phyloP scores from a whole-genome alignment of 2,329 filamentous ascomycete species.

The Alternaria gaisen region DNA sequence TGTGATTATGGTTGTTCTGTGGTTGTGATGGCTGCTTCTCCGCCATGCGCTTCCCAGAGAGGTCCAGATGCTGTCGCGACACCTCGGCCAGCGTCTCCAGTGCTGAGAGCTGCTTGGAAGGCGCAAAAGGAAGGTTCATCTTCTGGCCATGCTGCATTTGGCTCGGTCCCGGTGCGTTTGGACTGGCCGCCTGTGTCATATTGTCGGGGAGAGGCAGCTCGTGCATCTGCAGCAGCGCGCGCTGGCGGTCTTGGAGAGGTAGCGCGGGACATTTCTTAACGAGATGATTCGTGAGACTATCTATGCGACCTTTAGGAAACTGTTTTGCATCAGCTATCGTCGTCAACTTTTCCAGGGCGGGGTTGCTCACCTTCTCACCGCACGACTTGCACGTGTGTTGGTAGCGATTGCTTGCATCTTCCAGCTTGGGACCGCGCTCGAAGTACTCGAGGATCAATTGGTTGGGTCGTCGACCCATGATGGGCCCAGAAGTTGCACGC shows the following conservation, averaged over 20 bases:
- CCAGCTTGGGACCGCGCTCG: constrained; percentile 83
- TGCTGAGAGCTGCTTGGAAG: constrained; percentile 73
- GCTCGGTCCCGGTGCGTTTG: constrained; percentile 22
- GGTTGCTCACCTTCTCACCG: constrained; percentile 69
- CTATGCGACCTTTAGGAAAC: constrained; percentile 88
- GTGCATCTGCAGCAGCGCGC: constrained; percentile 76
- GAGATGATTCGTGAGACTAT: constrained; percentile 81
- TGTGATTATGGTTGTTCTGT: constrained; percentile 16
- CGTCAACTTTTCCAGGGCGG: constrained; percentile 24
- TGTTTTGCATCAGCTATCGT: constrained; percentile 39
- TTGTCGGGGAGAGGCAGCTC: constrained; percentile 65
- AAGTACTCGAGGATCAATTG: constrained; percentile 89
- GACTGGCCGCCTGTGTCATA: constrained; percentile 36
- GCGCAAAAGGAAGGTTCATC: constrained; percentile 55
- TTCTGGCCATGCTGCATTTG: constrained; percentile 40
- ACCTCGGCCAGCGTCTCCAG: constrained; percentile 89
- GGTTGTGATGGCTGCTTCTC: constrained; percentile 40
- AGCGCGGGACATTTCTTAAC: constrained; percentile 88
- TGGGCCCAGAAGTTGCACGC: constrained; percentile 17
- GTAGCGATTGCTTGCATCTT: constrained; percentile 90
- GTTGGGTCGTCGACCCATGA: constrained; percentile 85
- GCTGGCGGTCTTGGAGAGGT: constrained; percentile 75
- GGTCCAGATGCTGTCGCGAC: constrained; percentile 75
- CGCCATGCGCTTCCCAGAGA: constrained; percentile 55
- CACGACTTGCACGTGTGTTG: constrained; percentile 89